These are phyloP conservation scores for Mucor ambiguus DNA, from an alignment of 371 early-diverging fungal genomes.

Conservation along the genomic window DNA sequence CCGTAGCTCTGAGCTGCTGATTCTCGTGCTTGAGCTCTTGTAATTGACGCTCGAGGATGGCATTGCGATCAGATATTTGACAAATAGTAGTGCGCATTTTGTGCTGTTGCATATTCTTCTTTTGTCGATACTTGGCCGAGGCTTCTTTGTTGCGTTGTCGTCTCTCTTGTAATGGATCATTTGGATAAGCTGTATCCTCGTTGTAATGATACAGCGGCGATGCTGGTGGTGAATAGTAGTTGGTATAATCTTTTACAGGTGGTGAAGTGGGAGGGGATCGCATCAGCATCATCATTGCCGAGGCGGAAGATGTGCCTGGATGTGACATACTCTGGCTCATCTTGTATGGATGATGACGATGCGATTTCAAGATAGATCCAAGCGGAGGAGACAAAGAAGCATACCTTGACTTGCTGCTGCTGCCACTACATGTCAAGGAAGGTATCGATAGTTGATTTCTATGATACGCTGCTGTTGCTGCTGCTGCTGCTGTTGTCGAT, in stretches of 20 bases:
- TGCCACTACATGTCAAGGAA: slow-evolving; percentile 16
- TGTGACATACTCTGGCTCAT: not conserved
- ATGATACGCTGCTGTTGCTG: not conserved
- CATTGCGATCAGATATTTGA: slow-evolving; percentile 50
- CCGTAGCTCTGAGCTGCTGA: slow-evolving; percentile 38
- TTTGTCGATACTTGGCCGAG: slow-evolving; percentile 65
- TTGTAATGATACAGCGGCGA: not conserved
- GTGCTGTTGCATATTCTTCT: slow-evolving; percentile 60
- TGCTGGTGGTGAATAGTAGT: not conserved
- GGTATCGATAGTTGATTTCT: slow-evolving; percentile 27
- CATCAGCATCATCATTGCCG: not conserved
- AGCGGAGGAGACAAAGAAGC: not conserved
- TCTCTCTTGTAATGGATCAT: slow-evolving; percentile 47
- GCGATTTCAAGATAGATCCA: not conserved
- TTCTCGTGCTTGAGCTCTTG: slow-evolving; percentile 54
- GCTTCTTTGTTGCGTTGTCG: slow-evolving; percentile 65
- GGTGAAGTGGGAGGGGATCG: slow-evolving; percentile 11
- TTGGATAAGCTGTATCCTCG: not conserved
- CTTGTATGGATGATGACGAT: not conserved
- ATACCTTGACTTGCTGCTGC: not conserved
- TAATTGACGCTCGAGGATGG: slow-evolving; percentile 48
- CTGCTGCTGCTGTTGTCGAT: not conserved
- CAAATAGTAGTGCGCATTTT: slow-evolving; percentile 59
- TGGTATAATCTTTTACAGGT: not conserved
- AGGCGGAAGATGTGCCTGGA: not conserved